Base-by-base conservation (phyloP, 192 early-diverging fungal genomes). In the Backusella sp. region DNA sequence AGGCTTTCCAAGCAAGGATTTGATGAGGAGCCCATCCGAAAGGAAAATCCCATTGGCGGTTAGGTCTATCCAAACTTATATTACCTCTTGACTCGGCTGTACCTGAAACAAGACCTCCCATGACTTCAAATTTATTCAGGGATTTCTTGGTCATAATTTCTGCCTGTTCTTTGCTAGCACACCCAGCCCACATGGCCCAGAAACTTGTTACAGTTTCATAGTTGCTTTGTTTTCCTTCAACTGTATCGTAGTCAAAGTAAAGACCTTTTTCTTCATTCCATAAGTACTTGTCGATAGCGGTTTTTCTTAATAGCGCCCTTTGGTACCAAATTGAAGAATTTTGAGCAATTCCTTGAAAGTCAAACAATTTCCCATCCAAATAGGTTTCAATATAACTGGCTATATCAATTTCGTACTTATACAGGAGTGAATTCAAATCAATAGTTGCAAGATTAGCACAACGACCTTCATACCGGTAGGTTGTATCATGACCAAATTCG, bases 401-500 rank as follows among this genome's bases (percentile, higher is more conserved):
- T 66, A 99, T 87, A 80, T 99, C 98, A 3, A 89, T 86, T 81
- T 98, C 97, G 83, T 99, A 99, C 81, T 97, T 97, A 92, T 93
- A 98, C 78, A 99, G 80, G 17, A 99, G 85, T 62, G 91, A 83
- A 80, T 97, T 98, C 66, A 99, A 86, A 81, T 99, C 98, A 73
- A 98, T 88, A 1, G 97, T 98, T 17, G 94, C 95, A 77, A 99
- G 84, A 74, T 94, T 87, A 0, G 97, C 97, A 78, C 95, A 97
- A 41, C 90, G 86, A 46, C 90, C 90, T 79, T 99, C 98, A 37
- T 96, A 92, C 5, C 96, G 85, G 82, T 99, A 98, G 12, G 95
- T 94, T 0, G 96, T 98, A 82, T 99, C 96, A 84, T 99, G 96
- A 21, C 96, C 97, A 30, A 94, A 96, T 84, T 98, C 96, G 68